phyloP scores from a whole-genome alignment of 257 asterid species.

The Lantana camara region DNA sequence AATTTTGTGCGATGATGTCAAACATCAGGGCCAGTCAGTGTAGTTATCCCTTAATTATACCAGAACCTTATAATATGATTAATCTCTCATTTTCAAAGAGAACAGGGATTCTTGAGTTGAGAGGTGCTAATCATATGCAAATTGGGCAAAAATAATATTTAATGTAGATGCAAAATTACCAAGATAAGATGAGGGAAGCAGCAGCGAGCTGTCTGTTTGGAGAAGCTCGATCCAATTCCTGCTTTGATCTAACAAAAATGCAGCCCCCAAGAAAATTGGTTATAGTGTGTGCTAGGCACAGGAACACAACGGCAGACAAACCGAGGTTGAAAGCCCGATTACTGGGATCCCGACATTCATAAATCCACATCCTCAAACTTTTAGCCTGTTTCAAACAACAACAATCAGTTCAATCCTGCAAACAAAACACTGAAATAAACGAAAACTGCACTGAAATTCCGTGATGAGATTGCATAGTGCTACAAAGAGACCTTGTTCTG shows the following conservation, averaged over 20 bases:
- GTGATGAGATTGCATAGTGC: neutral
- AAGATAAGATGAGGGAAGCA: constrained; percentile 49
- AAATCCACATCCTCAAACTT: constrained; percentile 43
- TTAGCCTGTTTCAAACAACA: constrained; percentile 29
- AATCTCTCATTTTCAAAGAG: no score
- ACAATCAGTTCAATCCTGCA: neutral
- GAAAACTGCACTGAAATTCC: neutral
- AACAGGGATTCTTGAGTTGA: no score
- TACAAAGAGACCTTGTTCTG: constrained; percentile 27
- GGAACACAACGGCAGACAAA: constrained; percentile 45
- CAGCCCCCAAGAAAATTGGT: constrained; percentile 53
- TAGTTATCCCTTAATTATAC: neutral
- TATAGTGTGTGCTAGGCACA: constrained; percentile 46
- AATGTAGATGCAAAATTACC: constrained; percentile 47
- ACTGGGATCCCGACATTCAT: constrained; percentile 65
- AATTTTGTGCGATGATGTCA: no score
- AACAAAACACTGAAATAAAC: no score
- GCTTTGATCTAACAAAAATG: constrained; percentile 48
- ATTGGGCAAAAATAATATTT: no score
- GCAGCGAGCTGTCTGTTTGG: constrained; percentile 53
- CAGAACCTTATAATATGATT: neutral
- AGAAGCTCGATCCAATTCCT: constrained; percentile 49
- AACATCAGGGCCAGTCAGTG: neutral
- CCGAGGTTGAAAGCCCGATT: constrained; percentile 58
- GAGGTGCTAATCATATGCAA: no score